Evolutionary conservation across 108 stramenopile genomes (phyloP).

Genomic region (Fragilariopsis cylindrus): DNA sequence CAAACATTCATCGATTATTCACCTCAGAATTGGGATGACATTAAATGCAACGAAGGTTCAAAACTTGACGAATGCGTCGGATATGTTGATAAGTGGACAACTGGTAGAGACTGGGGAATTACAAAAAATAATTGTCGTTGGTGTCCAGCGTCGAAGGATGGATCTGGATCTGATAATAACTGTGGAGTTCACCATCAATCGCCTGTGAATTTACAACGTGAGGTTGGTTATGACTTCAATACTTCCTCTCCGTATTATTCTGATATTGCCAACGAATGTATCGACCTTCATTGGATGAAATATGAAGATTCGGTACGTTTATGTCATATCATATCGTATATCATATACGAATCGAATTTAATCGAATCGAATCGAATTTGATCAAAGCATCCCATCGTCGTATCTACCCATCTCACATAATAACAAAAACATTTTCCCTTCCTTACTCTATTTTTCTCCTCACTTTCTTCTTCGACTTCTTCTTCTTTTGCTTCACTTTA

Average conservation of each 20-base stretch:
- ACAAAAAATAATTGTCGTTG: constrained; percentile 32
- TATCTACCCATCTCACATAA: too few species aligned
- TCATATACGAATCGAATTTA: too few species aligned
- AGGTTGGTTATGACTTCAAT: constrained; percentile 15
- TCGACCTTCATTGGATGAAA: constrained; percentile 59
- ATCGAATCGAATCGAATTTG: too few species aligned
- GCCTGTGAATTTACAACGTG: constrained; percentile 41
- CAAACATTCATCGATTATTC: constrained; percentile 21
- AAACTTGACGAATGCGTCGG: constrained; percentile 25
- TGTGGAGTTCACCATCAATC: constrained; percentile 46
- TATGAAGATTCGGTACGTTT: constrained; percentile 26
- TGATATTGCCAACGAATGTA: constrained; percentile 27
- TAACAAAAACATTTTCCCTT: neutral
- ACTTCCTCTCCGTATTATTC: constrained; percentile 4
- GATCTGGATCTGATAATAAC: neutral
- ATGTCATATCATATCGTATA: neutral
- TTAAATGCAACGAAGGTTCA: constrained; percentile 26
- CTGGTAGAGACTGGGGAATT: constrained; percentile 28
- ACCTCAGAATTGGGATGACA: constrained; percentile 22
- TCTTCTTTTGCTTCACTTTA: neutral
- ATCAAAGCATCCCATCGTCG: too few species aligned
- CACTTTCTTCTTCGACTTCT: too few species aligned
- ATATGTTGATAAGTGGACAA: constrained; percentile 33
- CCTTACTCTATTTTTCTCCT: neutral
- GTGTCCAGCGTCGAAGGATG: constrained; percentile 24